These are phyloP conservation scores for Didymella glomerata DNA, from an alignment of 2,329 filamentous ascomycete genomes.

Conservation along the genomic window DNA sequence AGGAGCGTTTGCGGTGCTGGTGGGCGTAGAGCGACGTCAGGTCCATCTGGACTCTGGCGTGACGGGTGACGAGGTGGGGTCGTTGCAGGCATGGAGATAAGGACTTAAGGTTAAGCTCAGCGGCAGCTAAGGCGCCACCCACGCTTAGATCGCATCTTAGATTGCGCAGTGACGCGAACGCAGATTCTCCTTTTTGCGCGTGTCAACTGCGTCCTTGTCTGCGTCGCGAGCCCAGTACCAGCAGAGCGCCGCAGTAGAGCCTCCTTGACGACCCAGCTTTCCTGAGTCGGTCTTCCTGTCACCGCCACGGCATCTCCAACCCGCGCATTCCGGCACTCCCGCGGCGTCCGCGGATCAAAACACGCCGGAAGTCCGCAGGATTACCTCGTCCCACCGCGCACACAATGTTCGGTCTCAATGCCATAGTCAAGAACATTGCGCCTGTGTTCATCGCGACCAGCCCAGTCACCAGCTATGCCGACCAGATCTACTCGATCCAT, in stretches of 20 bases:
- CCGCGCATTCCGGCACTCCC: constrained; percentile 12
- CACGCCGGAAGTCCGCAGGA: neutral
- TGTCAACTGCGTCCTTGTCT: neutral
- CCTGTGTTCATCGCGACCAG: constrained; percentile 62
- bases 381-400: neutral
- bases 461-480: constrained; percentile 70
- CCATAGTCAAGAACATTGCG: constrained; percentile 48
- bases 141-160: constrained; percentile 17
- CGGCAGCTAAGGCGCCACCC: constrained; percentile 38
- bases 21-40: constrained; percentile 21
- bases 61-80: constrained; percentile 23
- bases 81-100: constrained; percentile 23
- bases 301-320: neutral
- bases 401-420: constrained; percentile 49
- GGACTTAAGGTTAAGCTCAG: constrained; percentile 25
- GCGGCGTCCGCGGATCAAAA: constrained; percentile 13
- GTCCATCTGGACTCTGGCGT: constrained; percentile 14
- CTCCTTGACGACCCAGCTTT: neutral
- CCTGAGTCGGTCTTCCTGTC: neutral
- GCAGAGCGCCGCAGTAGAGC: neutral
- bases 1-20: constrained; percentile 3
- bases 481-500: constrained; percentile 72
- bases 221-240: constrained; percentile 4
- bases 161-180: neutral
- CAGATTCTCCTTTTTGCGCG: constrained; percentile 19